Base-by-base conservation (phyloP, 108 stramenopile species). In the Cyclotella baltica region DNA sequence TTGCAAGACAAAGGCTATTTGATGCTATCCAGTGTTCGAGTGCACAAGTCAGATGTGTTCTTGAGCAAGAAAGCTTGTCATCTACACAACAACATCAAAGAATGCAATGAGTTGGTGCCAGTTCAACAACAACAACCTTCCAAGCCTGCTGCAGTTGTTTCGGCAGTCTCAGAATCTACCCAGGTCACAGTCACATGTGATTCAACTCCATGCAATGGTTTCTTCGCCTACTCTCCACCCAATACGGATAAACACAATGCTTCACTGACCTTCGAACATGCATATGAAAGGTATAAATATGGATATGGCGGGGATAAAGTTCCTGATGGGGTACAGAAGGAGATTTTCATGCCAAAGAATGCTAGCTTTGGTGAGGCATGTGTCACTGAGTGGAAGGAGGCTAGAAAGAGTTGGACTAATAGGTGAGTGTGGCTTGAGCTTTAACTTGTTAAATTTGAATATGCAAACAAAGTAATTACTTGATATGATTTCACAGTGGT, bases 21-120 rank as follows among this genome's bases (percentile, higher is more conserved):
- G 52, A 66, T 75, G 74, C 63, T 75, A 2, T 29, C 1, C 10
- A 75, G 74, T 66, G 74, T 75, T 19, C 30, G 4, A 10, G 55
- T 75, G 15, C 22, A 47, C 55, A 66, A 75, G 37, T 75, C 74
- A 18, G 74, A 75, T 66, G 74, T 75, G 0, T 75, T 75, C 40
- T 38, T 75, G 2, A 51, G 66, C 58, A 65, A 37, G 22, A 22
- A 28, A 33, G 36, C 64, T 0, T 75, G 74, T 38, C 57, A 28
- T 30, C 25, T 5, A 6, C 29, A 58, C 20, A 13, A 8, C 20
- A 53, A 20, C n/a, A 53, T 53, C n/a, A 19, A 8, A 53, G 52
- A 53, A 20, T 53, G 52, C 20, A 53, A 53, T 11, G 40, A 43
- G 8, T 8, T 43, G n/a, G n/a, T n/a, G n/a, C n/a, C n/a, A n/a